These are phyloP conservation scores for Orychophragmus violaceus DNA, from an alignment of 345 rosid species.

Conservation along the genomic window DNA sequence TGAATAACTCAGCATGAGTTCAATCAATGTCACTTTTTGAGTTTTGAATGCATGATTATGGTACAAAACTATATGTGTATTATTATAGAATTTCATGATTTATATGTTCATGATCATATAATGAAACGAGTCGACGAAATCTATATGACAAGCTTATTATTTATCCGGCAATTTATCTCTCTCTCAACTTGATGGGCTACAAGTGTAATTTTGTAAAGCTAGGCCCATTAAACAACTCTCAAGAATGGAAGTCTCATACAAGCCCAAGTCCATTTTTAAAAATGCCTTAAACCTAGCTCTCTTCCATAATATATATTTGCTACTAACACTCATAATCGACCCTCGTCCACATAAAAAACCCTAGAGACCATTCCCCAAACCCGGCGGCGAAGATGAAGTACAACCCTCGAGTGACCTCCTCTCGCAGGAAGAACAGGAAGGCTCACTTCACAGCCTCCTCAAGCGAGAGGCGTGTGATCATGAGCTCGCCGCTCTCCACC, in stretches of 20 bases:
- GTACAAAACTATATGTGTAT: no score
- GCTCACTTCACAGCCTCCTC: conserved; percentile 74
- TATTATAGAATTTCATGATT: background rate
- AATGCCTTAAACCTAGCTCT: conserved; percentile 24
- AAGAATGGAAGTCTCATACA: background rate
- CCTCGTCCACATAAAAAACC: conserved; percentile 23
- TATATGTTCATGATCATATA: background rate
- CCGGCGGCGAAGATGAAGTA: conserved; percentile 57
- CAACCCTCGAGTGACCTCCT: conserved; percentile 65
- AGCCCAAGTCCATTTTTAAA: background rate
- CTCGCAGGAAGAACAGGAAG: conserved; percentile 78
- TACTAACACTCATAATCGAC: background rate
- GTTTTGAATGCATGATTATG: background rate
- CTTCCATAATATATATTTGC: background rate
- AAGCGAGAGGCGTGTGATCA: conserved; percentile 60
- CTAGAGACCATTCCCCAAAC: background rate
- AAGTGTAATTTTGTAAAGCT: background rate
- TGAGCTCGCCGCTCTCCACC: conserved; percentile 64
- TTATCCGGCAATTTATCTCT: no score
- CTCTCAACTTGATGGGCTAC: no score
- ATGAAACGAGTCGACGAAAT: no score
- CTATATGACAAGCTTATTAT: no score
- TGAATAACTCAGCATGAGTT: background rate
- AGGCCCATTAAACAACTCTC: background rate
- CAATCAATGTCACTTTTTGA: background rate